Evolutionary conservation across 495 filamentous ascomycete genomes (phyloP).

Genomic region (Pyronema domesticum): DNA sequence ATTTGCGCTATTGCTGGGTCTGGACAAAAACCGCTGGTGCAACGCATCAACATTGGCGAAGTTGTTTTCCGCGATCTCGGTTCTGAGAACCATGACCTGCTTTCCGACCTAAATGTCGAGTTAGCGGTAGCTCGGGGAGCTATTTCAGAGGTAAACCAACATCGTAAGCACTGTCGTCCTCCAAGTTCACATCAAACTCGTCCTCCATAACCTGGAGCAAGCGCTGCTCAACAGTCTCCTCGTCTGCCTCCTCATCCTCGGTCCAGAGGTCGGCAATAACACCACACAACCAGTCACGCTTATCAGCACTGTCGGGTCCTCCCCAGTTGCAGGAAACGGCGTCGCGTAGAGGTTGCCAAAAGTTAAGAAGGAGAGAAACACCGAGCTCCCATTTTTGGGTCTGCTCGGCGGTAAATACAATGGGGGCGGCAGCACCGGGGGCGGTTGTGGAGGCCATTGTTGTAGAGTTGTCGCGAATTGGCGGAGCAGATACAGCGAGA

Average conservation of each 20-base stretch:
- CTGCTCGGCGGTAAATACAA: background rate
- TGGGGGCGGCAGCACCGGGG: too few relatives aligned
- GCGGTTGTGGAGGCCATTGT: background rate
- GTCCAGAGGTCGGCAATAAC: conserved; percentile 66
- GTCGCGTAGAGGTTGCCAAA: conserved; percentile 71
- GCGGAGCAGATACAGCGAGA: too few relatives aligned
- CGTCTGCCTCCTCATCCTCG: conserved; percentile 54
- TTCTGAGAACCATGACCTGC: conserved; percentile 48
- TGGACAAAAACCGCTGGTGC: conserved; percentile 45
- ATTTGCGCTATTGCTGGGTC: conserved; percentile 36
- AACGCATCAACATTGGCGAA: conserved; percentile 51
- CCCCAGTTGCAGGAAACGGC: conserved; percentile 81
- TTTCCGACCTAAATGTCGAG: conserved; percentile 39
- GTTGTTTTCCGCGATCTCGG: conserved; percentile 42
- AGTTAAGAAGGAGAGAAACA: conserved; percentile 58
- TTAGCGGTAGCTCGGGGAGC: background rate
- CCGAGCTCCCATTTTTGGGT: conserved; percentile 53
- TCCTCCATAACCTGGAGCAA: conserved; percentile 81
- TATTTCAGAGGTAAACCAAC: background rate
- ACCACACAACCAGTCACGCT: conserved; percentile 92
- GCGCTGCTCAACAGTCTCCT: conserved; percentile 65
- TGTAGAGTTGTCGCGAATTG: background rate
- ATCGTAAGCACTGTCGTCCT: conserved; percentile 65
- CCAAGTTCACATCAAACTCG: conserved; percentile 81
- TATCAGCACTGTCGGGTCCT: conserved; percentile 64